phyloP scores from a whole-genome alignment of 306 rosid species.

The Ammopiptanthus mongolicus region DNA sequence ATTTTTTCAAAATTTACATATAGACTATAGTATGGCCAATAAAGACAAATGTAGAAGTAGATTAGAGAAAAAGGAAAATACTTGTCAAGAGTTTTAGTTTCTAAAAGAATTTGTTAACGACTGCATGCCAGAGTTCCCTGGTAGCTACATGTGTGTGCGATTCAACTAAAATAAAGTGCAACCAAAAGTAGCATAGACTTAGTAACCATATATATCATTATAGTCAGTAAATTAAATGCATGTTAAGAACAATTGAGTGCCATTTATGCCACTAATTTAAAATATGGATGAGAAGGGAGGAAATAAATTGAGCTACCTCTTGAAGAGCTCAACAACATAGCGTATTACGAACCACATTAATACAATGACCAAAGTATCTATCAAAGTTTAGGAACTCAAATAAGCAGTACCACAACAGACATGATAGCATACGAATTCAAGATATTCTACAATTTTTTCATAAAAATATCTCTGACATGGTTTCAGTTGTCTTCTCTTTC shows the following conservation, averaged over 20 bases:
- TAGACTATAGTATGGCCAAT: not conserved
- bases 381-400: slow-evolving; percentile 37
- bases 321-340: slow-evolving; percentile 40
- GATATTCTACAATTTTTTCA: not conserved
- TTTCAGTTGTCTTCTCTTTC: not conserved
- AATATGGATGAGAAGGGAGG: slow-evolving; percentile 1
- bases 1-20: not conserved
- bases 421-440: not conserved
- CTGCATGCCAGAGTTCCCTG: not conserved
- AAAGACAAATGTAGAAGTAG: not conserved
- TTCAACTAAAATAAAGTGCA: not conserved
- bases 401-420: slow-evolving; percentile 17
- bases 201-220: not conserved
- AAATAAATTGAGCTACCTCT: slow-evolving; percentile 40
- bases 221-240: not conserved
- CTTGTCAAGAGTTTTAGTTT: not conserved
- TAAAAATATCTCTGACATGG: not conserved
- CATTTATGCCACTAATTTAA: not conserved
- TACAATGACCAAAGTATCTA: slow-evolving; percentile 63
- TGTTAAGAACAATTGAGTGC: not conserved
- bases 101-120: not conserved
- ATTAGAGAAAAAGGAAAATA: not conserved
- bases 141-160: not conserved
- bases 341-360: slow-evolving; percentile 71
- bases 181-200: not conserved